Conservation (phyloP, 1,139 yeast genomes). For the Lodderomyces parapsilosis region DNA sequence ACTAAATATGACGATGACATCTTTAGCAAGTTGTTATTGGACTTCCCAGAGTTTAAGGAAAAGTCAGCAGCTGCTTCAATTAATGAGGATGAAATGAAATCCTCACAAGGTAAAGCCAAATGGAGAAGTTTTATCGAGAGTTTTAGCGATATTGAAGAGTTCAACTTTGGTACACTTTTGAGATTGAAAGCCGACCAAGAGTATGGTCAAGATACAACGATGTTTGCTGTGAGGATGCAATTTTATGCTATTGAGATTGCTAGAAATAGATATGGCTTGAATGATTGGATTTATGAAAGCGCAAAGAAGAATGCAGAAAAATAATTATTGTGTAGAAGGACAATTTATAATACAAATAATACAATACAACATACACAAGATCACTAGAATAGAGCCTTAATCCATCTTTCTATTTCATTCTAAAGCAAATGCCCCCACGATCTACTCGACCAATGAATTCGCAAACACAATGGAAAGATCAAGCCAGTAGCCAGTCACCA, state of each 20-base stretch:
- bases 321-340: too few species aligned
- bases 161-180: constrained; percentile 90
- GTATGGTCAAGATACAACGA: constrained; percentile 80
- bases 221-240: constrained; percentile 89
- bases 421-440: constrained; percentile 10
- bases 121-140: constrained; percentile 90
- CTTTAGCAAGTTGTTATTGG: constrained; percentile 60
- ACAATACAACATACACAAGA: too few species aligned
- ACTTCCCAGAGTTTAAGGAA: constrained; percentile 81
- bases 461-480: constrained; percentile 15
- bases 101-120: constrained; percentile 72
- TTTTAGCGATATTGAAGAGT: constrained; percentile 85
- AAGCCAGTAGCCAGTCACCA: constrained; percentile 15
- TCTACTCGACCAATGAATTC: constrained; percentile 8
- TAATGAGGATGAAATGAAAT: constrained; percentile 80
- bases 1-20: constrained; percentile 85
- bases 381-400: too few species aligned
- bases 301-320: constrained; percentile 4
- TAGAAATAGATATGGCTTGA: constrained; percentile 85
- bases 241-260: constrained; percentile 94
- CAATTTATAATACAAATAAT: too few species aligned
- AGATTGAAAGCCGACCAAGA: constrained; percentile 70
- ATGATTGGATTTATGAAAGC: constrained; percentile 70
- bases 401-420: not conserved
- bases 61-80: constrained; percentile 57